A percentile compares a stretch with the other conserved stretches of the same genome.
phyloP scores from a whole-genome alignment of 345 rosid species.

The Nephelium lappaceum region DNA sequence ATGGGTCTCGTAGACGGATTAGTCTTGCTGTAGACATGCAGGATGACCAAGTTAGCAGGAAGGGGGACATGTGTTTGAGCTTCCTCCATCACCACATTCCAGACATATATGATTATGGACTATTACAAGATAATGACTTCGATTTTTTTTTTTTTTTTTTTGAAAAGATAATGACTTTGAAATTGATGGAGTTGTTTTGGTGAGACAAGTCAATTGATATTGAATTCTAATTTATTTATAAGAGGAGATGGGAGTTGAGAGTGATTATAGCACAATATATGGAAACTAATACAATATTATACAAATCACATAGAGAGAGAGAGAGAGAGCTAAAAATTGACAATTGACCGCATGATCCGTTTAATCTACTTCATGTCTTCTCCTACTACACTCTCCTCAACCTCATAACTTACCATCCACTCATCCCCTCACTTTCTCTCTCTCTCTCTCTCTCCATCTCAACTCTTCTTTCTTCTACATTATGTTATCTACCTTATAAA shows the following conservation, averaged over 20 bases:
- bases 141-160: too few species aligned
- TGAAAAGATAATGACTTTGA: not conserved
- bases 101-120: too few species aligned
- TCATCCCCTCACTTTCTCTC: too few species aligned
- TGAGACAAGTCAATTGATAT: not conserved
- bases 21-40: too few species aligned
- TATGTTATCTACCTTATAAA: too few species aligned
- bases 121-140: slow-evolving; percentile 14
- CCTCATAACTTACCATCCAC: not conserved
- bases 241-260: slow-evolving; percentile 33
- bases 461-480: too few species aligned
- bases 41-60: slow-evolving; percentile 20
- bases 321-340: not conserved
- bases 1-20: too few species aligned
- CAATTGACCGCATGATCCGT: slow-evolving; percentile 11
- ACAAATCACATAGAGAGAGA: not conserved
- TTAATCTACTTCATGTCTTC: not conserved
- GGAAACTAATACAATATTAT: not conserved
- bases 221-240: not conserved
- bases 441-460: too few species aligned
- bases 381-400: not conserved
- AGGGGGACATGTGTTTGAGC: slow-evolving; percentile 28
- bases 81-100: too few species aligned
- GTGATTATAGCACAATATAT: slow-evolving; percentile 31
- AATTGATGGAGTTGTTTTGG: too few species aligned